These are phyloP conservation scores for Plectosphaerella plurivora DNA, from an alignment of 2,329 filamentous ascomycete genomes.

Conservation along the genomic window DNA sequence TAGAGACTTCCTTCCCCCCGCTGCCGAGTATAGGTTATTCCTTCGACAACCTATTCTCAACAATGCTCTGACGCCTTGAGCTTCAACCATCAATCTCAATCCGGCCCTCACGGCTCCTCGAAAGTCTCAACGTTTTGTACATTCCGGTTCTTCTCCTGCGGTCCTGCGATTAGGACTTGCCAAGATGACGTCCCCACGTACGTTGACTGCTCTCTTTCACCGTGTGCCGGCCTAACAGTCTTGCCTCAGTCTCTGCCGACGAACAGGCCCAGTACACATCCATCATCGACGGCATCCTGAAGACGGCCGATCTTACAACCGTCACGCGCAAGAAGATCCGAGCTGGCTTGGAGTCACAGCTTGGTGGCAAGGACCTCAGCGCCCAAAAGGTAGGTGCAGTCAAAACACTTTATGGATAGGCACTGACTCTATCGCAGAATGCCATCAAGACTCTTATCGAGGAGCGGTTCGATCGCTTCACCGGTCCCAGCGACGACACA, in stretches of 20 bases:
- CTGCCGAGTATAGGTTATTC: not conserved
- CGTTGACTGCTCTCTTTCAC: not conserved
- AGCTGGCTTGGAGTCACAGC: conserved; percentile 47
- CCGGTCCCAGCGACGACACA: conserved; percentile 43
- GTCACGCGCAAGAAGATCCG: conserved; percentile 61
- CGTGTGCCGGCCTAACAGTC: not conserved
- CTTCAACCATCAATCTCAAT: too few species aligned
- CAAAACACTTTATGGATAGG: not conserved
- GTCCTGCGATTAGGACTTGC: not conserved
- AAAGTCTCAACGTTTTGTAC: not conserved
- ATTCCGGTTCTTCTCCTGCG: not conserved
- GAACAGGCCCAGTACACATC: conserved; percentile 49
- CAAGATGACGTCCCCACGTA: conserved; percentile 11
- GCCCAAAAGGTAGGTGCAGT: conserved; percentile 47
- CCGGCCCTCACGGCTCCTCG: not conserved
- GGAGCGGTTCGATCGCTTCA: conserved; percentile 68
- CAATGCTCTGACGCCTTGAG: not conserved
- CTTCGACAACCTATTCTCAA: not conserved
- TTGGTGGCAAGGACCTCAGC: conserved; percentile 54
- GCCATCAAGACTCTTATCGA: conserved; percentile 70
- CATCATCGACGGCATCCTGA: conserved; percentile 57
- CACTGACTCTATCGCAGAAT: conserved; percentile 36
- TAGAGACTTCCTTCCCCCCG: not conserved
- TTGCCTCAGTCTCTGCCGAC: conserved; percentile 38
- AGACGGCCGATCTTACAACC: conserved; percentile 55